Evolutionary conservation across 345 rosid genomes (phyloP), one percentile per base, ranked within the genome.

Genomic region (Aethionema arabicum): DNA sequence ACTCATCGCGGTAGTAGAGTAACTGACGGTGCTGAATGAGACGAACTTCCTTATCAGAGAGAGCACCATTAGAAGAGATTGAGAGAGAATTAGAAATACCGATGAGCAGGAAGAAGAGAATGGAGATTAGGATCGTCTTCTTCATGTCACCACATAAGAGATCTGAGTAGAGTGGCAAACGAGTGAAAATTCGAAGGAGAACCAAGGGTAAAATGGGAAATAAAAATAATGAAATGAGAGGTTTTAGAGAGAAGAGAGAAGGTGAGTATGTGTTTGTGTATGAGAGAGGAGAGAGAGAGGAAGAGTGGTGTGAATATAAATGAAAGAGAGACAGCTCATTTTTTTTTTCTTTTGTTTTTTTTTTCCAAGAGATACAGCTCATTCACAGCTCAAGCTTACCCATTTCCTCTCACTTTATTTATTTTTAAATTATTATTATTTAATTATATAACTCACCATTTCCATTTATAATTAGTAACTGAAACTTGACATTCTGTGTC

Each of bases 141-240:
- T 76, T 91, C 98, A 90, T 90, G 80, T 79, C 83, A 85, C 80
- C 88, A 77, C 76, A 71, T 65, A 72, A 80, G 88, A 74, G 86
- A 86, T 83, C 79, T 81, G 87, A 56, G 56, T 56, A 41, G 35
- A 46, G 68, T 32, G 44, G 40, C 57, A 57, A 61, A n/a, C 50
- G 50, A 33, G 41, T 43, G 61, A 52, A 9, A 38, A 53, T 68
- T 52, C 9, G 35, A 57, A 66, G 12, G 40, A 32, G 58, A 56
- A 66, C 0, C 4, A 14, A 44, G 61, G 66, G 59, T 29, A 63
- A 53, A 46, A 67, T 40, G 54, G 67, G 63, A 11, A 31, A 32
- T 36, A 32, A 38, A 35, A 6, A 60, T 37, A 46, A n/a, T 55
- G 47, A 31, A 8, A 39, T 11, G 6, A 14, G 13, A 46, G 51